A percentile compares a stretch with the other conserved stretches of the same genome.
These are phyloP conservation scores for Actinidia polygama DNA, from an alignment of 179 eudicot species.

Conservation along the genomic window DNA sequence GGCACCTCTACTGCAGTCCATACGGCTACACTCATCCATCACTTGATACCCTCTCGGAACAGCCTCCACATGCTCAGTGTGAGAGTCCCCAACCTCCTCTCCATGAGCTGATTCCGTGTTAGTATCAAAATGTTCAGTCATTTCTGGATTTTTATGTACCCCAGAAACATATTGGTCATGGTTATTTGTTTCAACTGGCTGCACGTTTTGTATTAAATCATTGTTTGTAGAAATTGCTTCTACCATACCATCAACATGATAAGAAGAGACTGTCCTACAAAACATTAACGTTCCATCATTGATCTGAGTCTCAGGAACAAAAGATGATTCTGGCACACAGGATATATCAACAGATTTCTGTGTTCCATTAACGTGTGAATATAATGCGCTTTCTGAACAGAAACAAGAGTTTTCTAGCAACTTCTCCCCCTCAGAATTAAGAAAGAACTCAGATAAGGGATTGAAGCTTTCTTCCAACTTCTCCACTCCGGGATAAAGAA, in stretches of 20 bases:
- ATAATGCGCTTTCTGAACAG: slow-evolving; percentile 34
- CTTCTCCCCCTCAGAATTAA: slow-evolving; percentile 20
- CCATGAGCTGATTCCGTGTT: slow-evolving; percentile 25
- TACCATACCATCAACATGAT: slow-evolving; percentile 30
- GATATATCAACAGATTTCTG: slow-evolving; percentile 64
- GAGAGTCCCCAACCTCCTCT: slow-evolving; percentile 72
- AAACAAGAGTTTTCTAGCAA: slow-evolving; percentile 34
- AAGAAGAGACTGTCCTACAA: slow-evolving; percentile 33
- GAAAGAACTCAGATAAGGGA: slow-evolving; percentile 27
- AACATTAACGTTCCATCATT: slow-evolving; percentile 42
- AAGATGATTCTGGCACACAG: slow-evolving; percentile 80
- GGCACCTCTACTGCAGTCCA: slow-evolving; percentile 55
- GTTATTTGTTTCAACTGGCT: slow-evolving; percentile 28
- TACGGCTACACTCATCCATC: slow-evolving; percentile 95
- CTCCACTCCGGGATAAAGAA: slow-evolving; percentile 25
- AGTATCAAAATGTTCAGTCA: slow-evolving; percentile 29
- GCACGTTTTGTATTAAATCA: slow-evolving; percentile 9
- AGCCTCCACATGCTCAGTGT: slow-evolving; percentile 46
- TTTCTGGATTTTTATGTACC: slow-evolving; percentile 29
- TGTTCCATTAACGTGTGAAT: slow-evolving; percentile 34
- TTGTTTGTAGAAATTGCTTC: slow-evolving; percentile 38
- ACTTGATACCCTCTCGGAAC: slow-evolving; percentile 58
- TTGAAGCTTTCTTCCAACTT: slow-evolving; percentile 30
- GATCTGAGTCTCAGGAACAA: slow-evolving; percentile 85
- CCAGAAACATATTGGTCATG: slow-evolving; percentile 25